Evolutionary conservation across 139 green algal species (phyloP).

Genomic region (Chlorokybus atmophyticus): DNA sequence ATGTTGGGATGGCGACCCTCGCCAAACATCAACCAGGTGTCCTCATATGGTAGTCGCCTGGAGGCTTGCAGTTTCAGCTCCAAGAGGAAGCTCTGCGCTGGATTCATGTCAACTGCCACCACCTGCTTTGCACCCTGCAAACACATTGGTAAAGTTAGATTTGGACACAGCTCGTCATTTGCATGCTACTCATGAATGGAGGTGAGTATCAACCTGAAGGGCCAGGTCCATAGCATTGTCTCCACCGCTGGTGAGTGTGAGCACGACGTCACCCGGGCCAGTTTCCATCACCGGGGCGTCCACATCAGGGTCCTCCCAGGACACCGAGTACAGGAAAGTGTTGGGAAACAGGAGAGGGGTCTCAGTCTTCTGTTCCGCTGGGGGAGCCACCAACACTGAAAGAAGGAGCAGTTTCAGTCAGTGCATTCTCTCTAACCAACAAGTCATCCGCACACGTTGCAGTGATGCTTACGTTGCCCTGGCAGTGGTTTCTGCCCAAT

Average conservation of each 20-base stretch:
- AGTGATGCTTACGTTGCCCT: too few species aligned
- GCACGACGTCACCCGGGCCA: constrained; percentile 58
- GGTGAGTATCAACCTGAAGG: constrained; percentile 32
- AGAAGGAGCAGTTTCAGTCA: too few species aligned
- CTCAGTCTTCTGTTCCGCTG: too few species aligned
- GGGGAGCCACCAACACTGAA: too few species aligned
- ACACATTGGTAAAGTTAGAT: too few species aligned
- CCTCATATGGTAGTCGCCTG: constrained; percentile 67
- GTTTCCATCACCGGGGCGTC: constrained; percentile 63
- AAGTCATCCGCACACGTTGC: constrained; percentile 9
- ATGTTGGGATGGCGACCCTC: constrained; percentile 64
- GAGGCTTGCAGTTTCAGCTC: constrained; percentile 72
- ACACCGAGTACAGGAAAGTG: constrained; percentile 97
- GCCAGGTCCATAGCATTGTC: constrained; percentile 95
- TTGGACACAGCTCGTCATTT: too few species aligned
- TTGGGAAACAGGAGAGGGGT: too few species aligned
- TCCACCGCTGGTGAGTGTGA: constrained; percentile 93
- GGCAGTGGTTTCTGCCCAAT: too few species aligned
- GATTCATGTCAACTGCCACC: constrained; percentile 94
- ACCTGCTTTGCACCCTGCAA: constrained; percentile 47
- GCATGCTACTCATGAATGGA: too few species aligned
- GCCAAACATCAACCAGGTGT: constrained; percentile 81
- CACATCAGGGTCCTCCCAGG: constrained; percentile 93
- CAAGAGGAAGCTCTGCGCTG: constrained; percentile 79
- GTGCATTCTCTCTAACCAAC: too few species aligned